Percentiles rank a stretch among this genome's conserved stretches.
These are phyloP conservation scores for Kitagawia praeruptora DNA, from an alignment of 129 eudicot genomes.

Conservation along the genomic window DNA sequence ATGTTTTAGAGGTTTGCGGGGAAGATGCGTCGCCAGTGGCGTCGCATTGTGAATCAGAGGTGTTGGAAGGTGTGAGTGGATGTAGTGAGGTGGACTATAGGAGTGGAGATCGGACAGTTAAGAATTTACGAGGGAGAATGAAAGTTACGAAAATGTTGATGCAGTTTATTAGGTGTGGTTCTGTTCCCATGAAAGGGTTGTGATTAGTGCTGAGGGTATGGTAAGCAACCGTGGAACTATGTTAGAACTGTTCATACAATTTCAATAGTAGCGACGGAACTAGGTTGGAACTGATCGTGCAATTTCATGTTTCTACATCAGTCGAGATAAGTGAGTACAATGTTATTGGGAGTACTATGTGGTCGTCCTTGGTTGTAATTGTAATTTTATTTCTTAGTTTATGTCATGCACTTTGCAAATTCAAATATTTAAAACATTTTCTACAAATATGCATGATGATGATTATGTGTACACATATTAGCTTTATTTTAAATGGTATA, in stretches of 20 bases:
- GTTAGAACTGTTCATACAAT: no score
- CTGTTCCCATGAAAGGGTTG: slow-evolving; percentile 18
- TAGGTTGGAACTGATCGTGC: no score
- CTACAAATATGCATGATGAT: no score
- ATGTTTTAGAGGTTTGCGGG: slow-evolving; percentile 20
- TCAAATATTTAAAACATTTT: neutral
- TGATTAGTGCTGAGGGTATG: neutral
- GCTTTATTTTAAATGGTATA: no score
- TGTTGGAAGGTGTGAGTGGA: slow-evolving; percentile 16
- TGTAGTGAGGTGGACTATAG: slow-evolving; percentile 12
- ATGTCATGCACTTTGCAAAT: neutral
- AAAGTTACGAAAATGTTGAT: slow-evolving; percentile 36
- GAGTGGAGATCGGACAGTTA: slow-evolving; percentile 18
- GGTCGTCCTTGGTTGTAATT: neutral
- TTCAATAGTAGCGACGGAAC: no score
- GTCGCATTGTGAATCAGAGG: slow-evolving; percentile 40
- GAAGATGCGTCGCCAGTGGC: slow-evolving; percentile 39
- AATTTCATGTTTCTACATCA: neutral
- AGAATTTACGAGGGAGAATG: slow-evolving; percentile 26
- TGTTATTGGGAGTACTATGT: no score
- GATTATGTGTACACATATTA: no score
- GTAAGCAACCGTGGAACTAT: no score
- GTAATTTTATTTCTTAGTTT: neutral
- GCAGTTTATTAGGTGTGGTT: slow-evolving; percentile 39
- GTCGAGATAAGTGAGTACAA: neutral